phyloP scores from a whole-genome alignment of 129 eudicot genomes.

The Escallonia herrerae region DNA sequence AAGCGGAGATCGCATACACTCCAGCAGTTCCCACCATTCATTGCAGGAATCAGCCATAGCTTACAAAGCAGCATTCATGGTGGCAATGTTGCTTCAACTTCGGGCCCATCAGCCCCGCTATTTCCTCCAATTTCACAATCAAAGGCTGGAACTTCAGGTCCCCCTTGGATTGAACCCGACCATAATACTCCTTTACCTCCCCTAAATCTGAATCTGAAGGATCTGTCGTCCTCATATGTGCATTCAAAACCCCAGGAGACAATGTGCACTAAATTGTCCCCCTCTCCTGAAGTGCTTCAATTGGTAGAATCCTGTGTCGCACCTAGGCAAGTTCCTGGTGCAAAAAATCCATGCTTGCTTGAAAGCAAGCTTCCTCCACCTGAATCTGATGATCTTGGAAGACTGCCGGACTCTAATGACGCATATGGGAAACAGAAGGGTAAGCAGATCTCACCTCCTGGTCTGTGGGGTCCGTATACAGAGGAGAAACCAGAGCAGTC shows the following conservation, averaged over 20 bases:
- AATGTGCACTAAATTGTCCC: slow-evolving; percentile 4
- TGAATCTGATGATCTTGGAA: slow-evolving; percentile 8
- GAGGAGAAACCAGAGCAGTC: slow-evolving; percentile 16
- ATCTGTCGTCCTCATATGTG: slow-evolving; percentile 19
- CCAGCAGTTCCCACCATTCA: slow-evolving; percentile 18
- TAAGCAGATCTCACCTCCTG: slow-evolving; percentile 1
- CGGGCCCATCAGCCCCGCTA: slow-evolving; percentile 4
- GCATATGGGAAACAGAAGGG: slow-evolving; percentile 9
- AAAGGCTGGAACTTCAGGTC: slow-evolving; percentile 12
- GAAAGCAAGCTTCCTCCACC: slow-evolving; percentile 3
- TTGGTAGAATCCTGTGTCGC: slow-evolving; percentile 22
- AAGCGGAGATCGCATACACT: slow-evolving; percentile 1
- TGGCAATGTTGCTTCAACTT: slow-evolving; percentile 30
- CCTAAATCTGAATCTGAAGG: slow-evolving; percentile 15
- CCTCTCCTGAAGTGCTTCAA: slow-evolving; percentile 36
- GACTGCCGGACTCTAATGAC: background rate
- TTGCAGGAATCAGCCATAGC: slow-evolving; percentile 30
- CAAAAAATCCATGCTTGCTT: slow-evolving; percentile 3
- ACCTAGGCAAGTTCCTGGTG: slow-evolving; percentile 9
- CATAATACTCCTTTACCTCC: slow-evolving; percentile 16
- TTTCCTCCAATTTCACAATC: slow-evolving; percentile 9
- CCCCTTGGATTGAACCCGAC: slow-evolving; percentile 30
- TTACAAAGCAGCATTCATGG: slow-evolving; percentile 11
- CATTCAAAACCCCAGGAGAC: slow-evolving; percentile 13
- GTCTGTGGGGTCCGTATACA: background rate